A percentile compares a stretch with the other conserved stretches of the same genome.
Evolutionary conservation across 148 eudicot genomes (phyloP).

Genomic region (Chenopodium formosanum): DNA sequence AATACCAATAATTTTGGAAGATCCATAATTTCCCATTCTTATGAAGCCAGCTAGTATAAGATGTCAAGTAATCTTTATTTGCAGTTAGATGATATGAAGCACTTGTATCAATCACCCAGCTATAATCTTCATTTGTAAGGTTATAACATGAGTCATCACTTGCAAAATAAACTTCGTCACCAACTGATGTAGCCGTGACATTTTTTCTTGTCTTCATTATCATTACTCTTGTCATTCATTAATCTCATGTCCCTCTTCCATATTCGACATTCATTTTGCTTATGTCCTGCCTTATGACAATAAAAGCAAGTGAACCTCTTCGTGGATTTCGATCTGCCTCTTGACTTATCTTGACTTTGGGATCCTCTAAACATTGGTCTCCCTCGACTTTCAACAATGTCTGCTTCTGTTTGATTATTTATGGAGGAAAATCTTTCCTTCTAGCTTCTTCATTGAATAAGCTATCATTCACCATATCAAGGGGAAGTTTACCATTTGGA

Average conservation of each 20-base stretch:
- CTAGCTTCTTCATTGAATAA: constrained; percentile 4
- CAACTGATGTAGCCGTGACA: not conserved
- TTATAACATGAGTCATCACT: not conserved
- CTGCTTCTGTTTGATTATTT: not conserved
- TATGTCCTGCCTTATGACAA: not conserved
- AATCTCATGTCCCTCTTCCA: not conserved
- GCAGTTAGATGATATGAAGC: not conserved
- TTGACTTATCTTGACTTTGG: not conserved
- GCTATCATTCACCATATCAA: constrained; percentile 2
- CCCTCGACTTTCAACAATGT: not conserved
- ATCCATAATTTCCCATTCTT: not conserved
- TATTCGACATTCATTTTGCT: not conserved
- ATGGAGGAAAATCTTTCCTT: not conserved
- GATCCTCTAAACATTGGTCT: not conserved
- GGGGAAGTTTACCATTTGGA: not conserved
- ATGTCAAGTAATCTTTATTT: no score
- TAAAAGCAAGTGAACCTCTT: not conserved
- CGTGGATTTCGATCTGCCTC: not conserved
- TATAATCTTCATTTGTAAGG: not conserved
- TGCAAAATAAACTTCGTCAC: not conserved
- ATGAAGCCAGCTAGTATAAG: no score
- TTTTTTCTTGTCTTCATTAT: not conserved
- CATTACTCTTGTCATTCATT: not conserved
- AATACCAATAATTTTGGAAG: not conserved
- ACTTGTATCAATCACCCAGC: not conserved